Evolutionary conservation across 495 filamentous ascomycete species (phyloP), one percentile per base, ranked within the genome.

Genomic region (Hyaloscypha variabilis): DNA sequence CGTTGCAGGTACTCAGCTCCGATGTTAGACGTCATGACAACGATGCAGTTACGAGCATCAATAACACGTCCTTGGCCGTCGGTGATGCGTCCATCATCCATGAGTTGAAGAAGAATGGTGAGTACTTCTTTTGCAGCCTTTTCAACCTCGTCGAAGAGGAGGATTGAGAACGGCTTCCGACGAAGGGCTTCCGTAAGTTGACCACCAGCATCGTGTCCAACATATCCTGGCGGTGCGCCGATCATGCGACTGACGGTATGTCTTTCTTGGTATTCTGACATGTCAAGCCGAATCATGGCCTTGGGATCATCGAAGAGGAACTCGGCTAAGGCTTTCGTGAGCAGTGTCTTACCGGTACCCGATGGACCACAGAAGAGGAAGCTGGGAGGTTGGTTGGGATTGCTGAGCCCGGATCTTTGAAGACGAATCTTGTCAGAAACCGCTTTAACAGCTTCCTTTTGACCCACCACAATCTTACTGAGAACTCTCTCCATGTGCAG

Each of bases 301-400:
- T 97, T 97, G 19, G 95, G 83, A 72, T 99, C 95, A 73, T 99
- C 95, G 78, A 99, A 99, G 39, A 99, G 83, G 82, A 99, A 99
- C 75, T 99, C 95, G 52, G 95, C 95, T 11, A 99, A 84, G 10
- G 93, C 93, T 77, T 99, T 99, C 63, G 94, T 97, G 55, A 99
- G 88, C 14, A 99, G 81, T 2, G 95, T 99, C 80, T 99, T 99
- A 77, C 95, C 95, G 2, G 95, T 99, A 77, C 95, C 95, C 0
- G 94, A 97, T 10, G 95, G 95, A 79, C 95, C 95, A 72, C 95
- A 97, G 85, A 99, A 99, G 62, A 99, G 84, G 88, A 99, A 99
- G 75, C 91, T 95, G 0, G 95, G 96, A 2, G 95, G 95, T 69
- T 96, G 91, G 75, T 97, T 97, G 2, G 95, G 95, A 73, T 97